A percentile compares a stretch with the other conserved stretches of the same genome.
Conservation (phyloP, 352 stramenopile genomes). For the Globisporangium irregulare region DNA sequence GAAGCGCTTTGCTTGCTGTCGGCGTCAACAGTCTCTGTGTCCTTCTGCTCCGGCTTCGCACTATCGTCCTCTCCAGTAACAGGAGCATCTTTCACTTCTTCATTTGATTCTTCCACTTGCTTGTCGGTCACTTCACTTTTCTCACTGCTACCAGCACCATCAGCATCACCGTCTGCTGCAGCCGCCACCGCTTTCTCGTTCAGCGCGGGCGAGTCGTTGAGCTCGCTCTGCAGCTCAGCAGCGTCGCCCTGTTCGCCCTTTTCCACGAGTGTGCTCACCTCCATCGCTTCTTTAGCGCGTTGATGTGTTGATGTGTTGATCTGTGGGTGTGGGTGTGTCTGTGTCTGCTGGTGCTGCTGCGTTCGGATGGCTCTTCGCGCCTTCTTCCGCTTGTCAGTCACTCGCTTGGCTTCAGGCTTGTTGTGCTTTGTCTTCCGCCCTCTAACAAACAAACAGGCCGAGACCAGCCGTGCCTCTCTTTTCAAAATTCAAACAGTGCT, state of each 20-base stretch:
- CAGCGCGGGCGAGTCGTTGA: neutral
- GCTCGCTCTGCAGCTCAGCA: neutral
- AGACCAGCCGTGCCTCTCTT: neutral
- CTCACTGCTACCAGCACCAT: neutral
- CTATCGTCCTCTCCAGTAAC: neutral
- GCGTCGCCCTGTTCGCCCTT: neutral
- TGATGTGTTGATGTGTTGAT: neutral
- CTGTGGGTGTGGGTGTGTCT: neutral
- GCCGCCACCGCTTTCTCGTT: neutral
- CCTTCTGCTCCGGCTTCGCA: neutral
- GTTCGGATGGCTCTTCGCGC: neutral
- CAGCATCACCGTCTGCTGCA: neutral
- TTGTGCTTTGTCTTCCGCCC: neutral
- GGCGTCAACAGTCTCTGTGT: neutral
- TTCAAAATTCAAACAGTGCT: slow-evolving; percentile 12
- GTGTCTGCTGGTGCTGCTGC: neutral
- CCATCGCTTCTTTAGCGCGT: neutral
- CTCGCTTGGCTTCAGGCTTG: neutral
- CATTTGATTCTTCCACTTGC: neutral
- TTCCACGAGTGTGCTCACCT: neutral
- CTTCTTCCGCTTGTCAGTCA: neutral
- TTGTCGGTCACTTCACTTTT: neutral
- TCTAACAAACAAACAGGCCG: neutral
- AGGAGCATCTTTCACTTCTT: neutral
- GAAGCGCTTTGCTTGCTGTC: slow-evolving; percentile 1